phyloP scores from a whole-genome alignment of 2,329 filamentous ascomycete genomes.

The Botrytis sinoallii region DNA sequence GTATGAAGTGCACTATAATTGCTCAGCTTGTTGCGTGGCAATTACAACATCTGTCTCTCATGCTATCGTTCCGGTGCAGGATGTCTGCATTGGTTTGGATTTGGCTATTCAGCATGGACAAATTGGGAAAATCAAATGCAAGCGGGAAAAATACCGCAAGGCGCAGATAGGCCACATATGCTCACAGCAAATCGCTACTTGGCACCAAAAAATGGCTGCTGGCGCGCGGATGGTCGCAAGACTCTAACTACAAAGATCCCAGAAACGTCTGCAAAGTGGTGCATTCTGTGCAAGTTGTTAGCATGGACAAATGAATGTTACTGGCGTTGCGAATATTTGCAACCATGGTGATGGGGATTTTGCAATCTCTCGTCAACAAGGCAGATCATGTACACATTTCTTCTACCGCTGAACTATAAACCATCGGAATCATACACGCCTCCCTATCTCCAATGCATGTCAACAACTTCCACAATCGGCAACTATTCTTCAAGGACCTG shows the following conservation, averaged over 20 bases:
- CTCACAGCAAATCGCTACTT: constrained; percentile 57
- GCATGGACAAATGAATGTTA: constrained; percentile 77
- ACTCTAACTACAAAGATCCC: constrained; percentile 63
- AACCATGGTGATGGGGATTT: constrained; percentile 92
- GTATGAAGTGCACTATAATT: constrained; percentile 84
- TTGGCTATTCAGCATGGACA: constrained; percentile 68
- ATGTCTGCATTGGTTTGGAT: constrained; percentile 85
- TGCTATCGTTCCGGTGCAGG: constrained; percentile 78
- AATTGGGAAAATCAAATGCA: constrained; percentile 58
- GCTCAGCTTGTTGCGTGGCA: constrained; percentile 65
- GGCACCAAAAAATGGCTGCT: constrained; percentile 48
- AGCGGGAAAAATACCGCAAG: constrained; percentile 31
- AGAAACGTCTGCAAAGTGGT: constrained; percentile 67
- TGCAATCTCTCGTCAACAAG: constrained; percentile 83
- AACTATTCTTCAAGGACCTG: constrained; percentile 47
- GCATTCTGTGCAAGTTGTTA: constrained; percentile 79
- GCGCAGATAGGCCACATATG: constrained; percentile 53
- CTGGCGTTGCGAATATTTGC: constrained; percentile 83
- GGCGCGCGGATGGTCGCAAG: constrained; percentile 53
- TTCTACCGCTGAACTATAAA: constrained; percentile 72
- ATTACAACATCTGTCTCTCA: constrained; percentile 74
- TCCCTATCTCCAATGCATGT: constrained; percentile 43
- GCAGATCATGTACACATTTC: constrained; percentile 74
- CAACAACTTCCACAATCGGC: constrained; percentile 46
- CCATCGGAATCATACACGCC: constrained; percentile 38